Conservation (phyloP, 2,329 filamentous ascomycete species). For the Epichloe hybrida region DNA sequence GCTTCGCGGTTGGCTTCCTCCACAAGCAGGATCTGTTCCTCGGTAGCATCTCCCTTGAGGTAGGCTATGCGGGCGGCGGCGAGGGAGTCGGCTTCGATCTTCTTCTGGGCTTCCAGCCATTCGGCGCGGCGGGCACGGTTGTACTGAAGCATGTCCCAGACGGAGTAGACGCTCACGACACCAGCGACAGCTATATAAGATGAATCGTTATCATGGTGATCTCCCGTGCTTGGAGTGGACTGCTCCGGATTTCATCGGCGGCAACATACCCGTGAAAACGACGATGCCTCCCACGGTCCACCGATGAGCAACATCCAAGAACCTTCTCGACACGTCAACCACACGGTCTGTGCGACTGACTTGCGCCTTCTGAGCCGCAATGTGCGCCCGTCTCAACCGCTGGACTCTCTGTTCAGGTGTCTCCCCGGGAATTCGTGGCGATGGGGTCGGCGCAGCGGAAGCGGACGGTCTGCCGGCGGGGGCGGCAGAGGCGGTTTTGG, state of each 20-base stretch:
- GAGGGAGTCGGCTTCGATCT: slow-evolving; percentile 41
- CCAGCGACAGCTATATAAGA: slow-evolving; percentile 36
- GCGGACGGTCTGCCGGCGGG: slow-evolving; percentile 17
- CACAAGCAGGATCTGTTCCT: slow-evolving; percentile 42
- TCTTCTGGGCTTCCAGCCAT: slow-evolving; percentile 41
- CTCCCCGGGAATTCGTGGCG: slow-evolving; percentile 31
- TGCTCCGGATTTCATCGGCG: background rate
- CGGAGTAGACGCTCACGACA: slow-evolving; percentile 44
- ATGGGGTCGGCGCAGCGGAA: slow-evolving; percentile 12
- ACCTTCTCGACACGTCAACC: slow-evolving; percentile 32
- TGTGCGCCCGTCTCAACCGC: slow-evolving; percentile 52
- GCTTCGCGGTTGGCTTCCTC: slow-evolving; percentile 41
- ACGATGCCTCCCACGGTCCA: slow-evolving; percentile 41
- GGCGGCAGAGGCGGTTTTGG: slow-evolving; percentile 34
- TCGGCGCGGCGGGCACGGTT: slow-evolving; percentile 47
- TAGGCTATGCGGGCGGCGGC: slow-evolving; percentile 45
- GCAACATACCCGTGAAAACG: slow-evolving; percentile 38
- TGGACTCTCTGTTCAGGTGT: slow-evolving; percentile 58
- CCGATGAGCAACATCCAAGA: slow-evolving; percentile 43
- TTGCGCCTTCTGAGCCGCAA: slow-evolving; percentile 47
- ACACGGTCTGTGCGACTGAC: slow-evolving; percentile 38
- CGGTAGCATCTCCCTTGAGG: slow-evolving; percentile 42
- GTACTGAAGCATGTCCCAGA: slow-evolving; percentile 47
- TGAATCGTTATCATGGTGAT: too few species aligned
- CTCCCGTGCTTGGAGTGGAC: too few species aligned